Evolutionary conservation across 2,329 filamentous ascomycete species (phyloP), one percentile per base, ranked within the genome.

Genomic region (Cercospora sojina): DNA sequence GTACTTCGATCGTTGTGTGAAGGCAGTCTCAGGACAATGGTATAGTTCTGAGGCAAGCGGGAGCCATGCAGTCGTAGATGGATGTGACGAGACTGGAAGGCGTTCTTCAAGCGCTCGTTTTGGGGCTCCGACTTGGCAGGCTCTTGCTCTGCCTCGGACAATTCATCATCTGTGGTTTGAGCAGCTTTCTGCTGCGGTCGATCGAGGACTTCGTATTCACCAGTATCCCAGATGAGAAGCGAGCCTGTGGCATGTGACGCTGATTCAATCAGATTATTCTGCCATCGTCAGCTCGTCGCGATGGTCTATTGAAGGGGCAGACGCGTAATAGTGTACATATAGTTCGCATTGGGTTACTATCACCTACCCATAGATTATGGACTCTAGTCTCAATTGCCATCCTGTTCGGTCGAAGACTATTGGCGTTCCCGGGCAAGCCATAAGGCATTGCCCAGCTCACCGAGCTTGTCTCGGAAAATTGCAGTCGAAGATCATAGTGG

Each of bases 381-480:
- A 82, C 79, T 57, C 80, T 71, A 3, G 80, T 82, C 69, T 82
- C 80, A 10, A 81, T 79, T 1, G 80, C 80, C 77, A 81, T 79
- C n/a, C 80, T 70, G 20, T 77, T 78, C 20, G 75, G 75, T 18
- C 79, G 74, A 18, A 71, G 70, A 2, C 78, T 80, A 62, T 80
- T 80, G 0, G 79, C 73, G 64, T 82, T 78, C 0, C 80, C 80
- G 0, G 80, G 79, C 10, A 82, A 57, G 3, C 80, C 81, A 69
- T 82, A 82, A 0, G 80, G 80, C 3, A 82, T 67, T 0, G 79
- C 79, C 64, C 79, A 91, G 66, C 86, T 89, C 10, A 86, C 83
- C 27, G 87, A 88, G 73, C 88, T 91, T 0, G 85, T 84, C 65
- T 83, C 82, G 31, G 89, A 91, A 74, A 91, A 89, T 75, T 91